Base-by-base conservation (phyloP, 2,329 filamentous ascomycete species). In the Thermomyces lanuginosus region DNA sequence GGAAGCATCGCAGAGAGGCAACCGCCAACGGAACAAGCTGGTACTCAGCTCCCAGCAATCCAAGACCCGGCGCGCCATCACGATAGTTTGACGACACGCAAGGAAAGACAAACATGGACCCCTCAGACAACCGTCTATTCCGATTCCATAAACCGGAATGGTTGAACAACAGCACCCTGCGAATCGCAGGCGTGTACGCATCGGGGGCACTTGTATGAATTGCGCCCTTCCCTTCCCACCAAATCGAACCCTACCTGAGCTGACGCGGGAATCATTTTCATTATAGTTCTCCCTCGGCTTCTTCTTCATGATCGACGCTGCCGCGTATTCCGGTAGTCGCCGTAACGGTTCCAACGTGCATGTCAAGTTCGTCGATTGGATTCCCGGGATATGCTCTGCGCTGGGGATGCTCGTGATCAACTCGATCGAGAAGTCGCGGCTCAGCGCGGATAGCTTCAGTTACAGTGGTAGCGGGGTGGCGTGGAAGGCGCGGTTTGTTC, bases 391-490 rank as follows among this genome's bases (percentile, higher is more conserved):
- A 53, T 77, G 73, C 59, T 73, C 67, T 22, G 62, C 68, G 33
- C 60, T 77, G 16, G 72, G 72, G 33, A 76, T 77, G 72, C 61
- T 77, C 26, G 69, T 77, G 40, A 76, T 77, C 59, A 77, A 77
- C 51, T 70, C 63, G 35, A 76, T 78, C 43, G 72, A 78, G 44
- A 77, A 77, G 53, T 65, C 68, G 14, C 60, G 71, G 21, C 49
- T 78, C 30, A 65, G 62, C 20, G 69, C 67, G 17, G 72, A 77
- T 45, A 68, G 58, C 43, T 76, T 71, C 45, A 69, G 63, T 32
- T 76, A 76, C 49, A 65, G 60, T 26, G 72, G 72, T 2, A 69
- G 65, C 33, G 69, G 69, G 2, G 70, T 76, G 16, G 70, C 72
- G n/a, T 77, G 72, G 72, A 76, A 76, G 48, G 73, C 72, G 32